phyloP scores from a whole-genome alignment of 768 basidiomycete species.

The Erythrobasidium yunnanense region DNA sequence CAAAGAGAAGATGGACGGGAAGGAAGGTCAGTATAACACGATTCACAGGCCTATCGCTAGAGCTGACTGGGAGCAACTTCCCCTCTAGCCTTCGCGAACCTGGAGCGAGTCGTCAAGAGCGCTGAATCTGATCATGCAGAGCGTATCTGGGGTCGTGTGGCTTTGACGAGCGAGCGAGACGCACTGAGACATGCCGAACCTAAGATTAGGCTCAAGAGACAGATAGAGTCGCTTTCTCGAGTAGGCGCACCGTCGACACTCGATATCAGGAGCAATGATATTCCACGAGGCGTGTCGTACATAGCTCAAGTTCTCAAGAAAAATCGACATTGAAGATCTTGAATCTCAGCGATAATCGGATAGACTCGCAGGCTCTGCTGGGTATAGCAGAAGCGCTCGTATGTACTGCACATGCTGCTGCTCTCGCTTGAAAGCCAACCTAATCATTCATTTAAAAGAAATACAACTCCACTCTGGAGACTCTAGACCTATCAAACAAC shows the following conservation, averaged over 20 bases:
- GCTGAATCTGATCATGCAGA: too few relatives aligned
- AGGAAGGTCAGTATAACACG: too few relatives aligned
- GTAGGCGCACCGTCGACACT: slow-evolving; percentile 76
- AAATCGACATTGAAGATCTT: slow-evolving; percentile 89
- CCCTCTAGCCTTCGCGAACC: too few relatives aligned
- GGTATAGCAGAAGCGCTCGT: slow-evolving; percentile 81
- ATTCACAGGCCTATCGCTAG: too few relatives aligned
- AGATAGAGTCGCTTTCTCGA: slow-evolving; percentile 73
- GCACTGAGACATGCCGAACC: slow-evolving; percentile 38
- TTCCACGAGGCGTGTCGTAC: slow-evolving; percentile 71
- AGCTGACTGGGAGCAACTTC: too few relatives aligned
- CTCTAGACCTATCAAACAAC: slow-evolving; percentile 82
- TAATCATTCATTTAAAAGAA: too few relatives aligned
- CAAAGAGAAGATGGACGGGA: too few relatives aligned
- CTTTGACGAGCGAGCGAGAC: slow-evolving; percentile 23
- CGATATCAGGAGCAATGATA: slow-evolving; percentile 84
- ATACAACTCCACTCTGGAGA: slow-evolving; percentile 88
- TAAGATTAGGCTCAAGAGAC: slow-evolving; percentile 62
- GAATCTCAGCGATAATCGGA: slow-evolving; percentile 86
- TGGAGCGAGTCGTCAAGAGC: too few relatives aligned
- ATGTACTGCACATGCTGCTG: too few relatives aligned
- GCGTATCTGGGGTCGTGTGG: slow-evolving; percentile 1
- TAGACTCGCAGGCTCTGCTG: slow-evolving; percentile 69
- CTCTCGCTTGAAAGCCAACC: too few relatives aligned
- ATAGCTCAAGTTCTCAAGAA: slow-evolving; percentile 91